Base-by-base conservation (phyloP, 116 monocot genomes). In the Dioscorea cayenensis region DNA sequence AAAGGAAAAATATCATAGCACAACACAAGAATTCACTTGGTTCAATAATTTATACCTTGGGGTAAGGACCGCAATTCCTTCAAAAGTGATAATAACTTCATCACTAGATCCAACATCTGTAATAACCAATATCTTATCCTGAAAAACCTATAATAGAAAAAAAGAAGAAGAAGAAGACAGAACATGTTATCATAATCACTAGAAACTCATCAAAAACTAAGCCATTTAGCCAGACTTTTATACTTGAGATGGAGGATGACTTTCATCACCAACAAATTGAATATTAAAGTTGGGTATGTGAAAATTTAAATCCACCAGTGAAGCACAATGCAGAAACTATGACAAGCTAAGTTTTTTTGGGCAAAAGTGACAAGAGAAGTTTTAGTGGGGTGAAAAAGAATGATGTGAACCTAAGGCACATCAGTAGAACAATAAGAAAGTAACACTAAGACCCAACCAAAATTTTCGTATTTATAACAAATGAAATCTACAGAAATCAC, bases 221-320 rank as follows among this genome's bases (percentile, higher is more conserved):
- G 58, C 58, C 19, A 18, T 14, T 59, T 3, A 71, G 13, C 7
- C 29, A 5, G 14, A 35, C 23, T 28, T 36, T 1, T 0, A 73
- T 81, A 99, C 99, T 83, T 99, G 99, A 66, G 99, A 94, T 63
- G 94, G 85, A 72, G 89, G 83, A 32, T 75, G 88, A 52, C 67
- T 83, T 70, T 99, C 99, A 81, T 99, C 99, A 70, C 99, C 99
- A 81, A 89, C 75, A 82, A 85, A 99, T 58, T 99, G 99, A 65
- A 91, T 93, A 62, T 99, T 99, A 49, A 89, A 87, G 73, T 81
- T 99, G 19, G 99, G 99, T 58, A 99, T 79, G 78, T 99, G 94
- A 69, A 99, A 99, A 67, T 83, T 79, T 68, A 92, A 63, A 82
- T 95, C 95, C 90, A 92, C 83, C 75, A 95, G 66, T 68, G 49